phyloP scores from a whole-genome alignment of 495 filamentous ascomycete species.

The Penicillium cinerascens region DNA sequence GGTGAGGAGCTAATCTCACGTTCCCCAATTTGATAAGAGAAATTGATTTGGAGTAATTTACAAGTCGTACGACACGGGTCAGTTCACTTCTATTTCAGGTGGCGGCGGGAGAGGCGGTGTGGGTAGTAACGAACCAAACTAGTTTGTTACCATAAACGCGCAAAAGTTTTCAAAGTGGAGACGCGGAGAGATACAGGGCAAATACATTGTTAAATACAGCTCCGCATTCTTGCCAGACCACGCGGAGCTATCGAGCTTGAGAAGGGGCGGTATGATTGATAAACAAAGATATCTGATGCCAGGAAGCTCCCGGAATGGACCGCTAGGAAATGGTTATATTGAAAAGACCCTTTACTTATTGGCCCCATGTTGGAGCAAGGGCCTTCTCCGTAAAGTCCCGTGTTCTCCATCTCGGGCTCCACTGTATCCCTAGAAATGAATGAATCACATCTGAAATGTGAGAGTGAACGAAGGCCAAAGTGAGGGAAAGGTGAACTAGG shows the following conservation, averaged over 20 bases:
- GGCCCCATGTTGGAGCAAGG: background rate
- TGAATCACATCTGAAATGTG: slow-evolving; percentile 22
- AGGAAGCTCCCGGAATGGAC: background rate
- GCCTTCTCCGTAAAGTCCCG: slow-evolving; percentile 26
- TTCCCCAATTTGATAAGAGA: slow-evolving; percentile 21
- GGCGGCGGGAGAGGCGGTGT: slow-evolving; percentile 21
- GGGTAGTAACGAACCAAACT: background rate
- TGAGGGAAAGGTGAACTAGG: background rate
- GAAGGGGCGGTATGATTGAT: background rate
- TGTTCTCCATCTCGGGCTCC: slow-evolving; percentile 24
- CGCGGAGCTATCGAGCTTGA: background rate
- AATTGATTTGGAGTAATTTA: slow-evolving; percentile 12
- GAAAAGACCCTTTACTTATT: background rate
- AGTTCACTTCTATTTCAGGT: slow-evolving; percentile 5
- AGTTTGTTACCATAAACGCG: slow-evolving; percentile 6
- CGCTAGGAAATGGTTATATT: background rate
- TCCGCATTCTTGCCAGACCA: slow-evolving; percentile 12
- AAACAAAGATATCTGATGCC: background rate
- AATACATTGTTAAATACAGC: slow-evolving; percentile 13
- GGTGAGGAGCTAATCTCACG: slow-evolving; percentile 8
- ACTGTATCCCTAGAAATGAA: slow-evolving; percentile 18
- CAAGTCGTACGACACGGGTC: background rate
- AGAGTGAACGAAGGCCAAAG: background rate
- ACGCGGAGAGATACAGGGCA: slow-evolving; percentile 9
- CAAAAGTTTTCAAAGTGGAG: slow-evolving; percentile 18